These are phyloP conservation scores for Pyrus communis DNA, from an alignment of 306 rosid species.

Conservation along the genomic window DNA sequence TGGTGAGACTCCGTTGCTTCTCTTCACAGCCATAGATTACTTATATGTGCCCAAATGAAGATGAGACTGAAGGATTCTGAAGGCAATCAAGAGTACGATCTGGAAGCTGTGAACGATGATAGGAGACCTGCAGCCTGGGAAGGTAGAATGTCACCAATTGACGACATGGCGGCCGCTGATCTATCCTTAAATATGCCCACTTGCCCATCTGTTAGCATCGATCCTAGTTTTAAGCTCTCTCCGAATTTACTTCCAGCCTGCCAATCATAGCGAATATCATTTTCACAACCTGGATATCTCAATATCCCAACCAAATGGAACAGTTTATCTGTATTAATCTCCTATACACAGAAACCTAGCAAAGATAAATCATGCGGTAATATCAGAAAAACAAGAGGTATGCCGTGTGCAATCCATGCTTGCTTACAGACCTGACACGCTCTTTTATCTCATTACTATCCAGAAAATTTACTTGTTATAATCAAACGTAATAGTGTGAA, in stretches of 20 bases:
- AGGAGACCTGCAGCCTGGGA: conserved; percentile 99
- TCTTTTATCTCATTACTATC: neutral
- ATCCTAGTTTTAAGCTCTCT: conserved; percentile 92
- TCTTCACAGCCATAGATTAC: neutral
- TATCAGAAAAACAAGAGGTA: neutral
- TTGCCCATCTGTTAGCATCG: conserved; percentile 87
- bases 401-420: neutral
- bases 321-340: neutral
- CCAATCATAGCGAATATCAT: conserved; percentile 4
- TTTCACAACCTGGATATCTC: conserved; percentile 10
- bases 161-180: conserved; percentile 86
- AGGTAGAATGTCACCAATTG: conserved; percentile 92
- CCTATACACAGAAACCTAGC: neutral
- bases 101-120: conserved; percentile 87
- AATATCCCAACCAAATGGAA: conserved; percentile 3
- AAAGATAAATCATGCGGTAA: neutral
- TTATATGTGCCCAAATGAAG: neutral
- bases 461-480: neutral
- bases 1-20: neutral
- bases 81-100: conserved; percentile 65
- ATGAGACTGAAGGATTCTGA: neutral
- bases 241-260: conserved; percentile 97
- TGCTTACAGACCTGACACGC: neutral
- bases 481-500: neutral
- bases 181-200: conserved; percentile 96